phyloP scores from a whole-genome alignment of 225 moss, liverwort and hornwort genomes.

The Rhytidiadelphus loreus region DNA sequence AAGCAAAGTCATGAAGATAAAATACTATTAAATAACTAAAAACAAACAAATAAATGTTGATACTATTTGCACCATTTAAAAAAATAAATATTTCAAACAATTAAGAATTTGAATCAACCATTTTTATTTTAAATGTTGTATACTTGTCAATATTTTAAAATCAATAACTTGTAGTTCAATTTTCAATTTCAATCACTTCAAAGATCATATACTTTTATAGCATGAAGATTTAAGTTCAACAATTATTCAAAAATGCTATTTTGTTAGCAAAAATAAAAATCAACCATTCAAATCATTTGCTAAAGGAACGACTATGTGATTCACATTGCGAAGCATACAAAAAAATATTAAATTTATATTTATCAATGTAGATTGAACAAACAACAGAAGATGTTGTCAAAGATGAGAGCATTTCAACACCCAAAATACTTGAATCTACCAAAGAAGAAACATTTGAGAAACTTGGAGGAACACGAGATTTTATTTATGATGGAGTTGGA shows the following conservation, averaged over 20 bases:
- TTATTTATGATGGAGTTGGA: neutral
- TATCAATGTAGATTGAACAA: neutral
- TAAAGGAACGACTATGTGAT: fast-evolving
- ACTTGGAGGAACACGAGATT: neutral
- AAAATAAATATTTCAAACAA: neutral
- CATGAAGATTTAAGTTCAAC: neutral
- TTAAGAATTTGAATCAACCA: fast-evolving
- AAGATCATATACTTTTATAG: neutral
- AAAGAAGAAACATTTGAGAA: neutral
- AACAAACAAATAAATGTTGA: neutral
- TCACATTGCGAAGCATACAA: fast-evolving
- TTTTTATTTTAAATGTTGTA: too few species aligned
- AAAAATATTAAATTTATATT: neutral
- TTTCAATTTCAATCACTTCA: neutral
- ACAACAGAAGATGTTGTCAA: fast-evolving
- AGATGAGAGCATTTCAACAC: neutral
- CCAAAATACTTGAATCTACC: neutral
- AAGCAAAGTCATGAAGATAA: neutral
- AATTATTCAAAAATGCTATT: neutral
- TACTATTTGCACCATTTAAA: neutral
- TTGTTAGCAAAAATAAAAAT: neutral
- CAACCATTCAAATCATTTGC: neutral
- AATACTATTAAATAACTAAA: neutral
- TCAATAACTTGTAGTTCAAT: neutral
- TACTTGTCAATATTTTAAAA: neutral